Evolutionary conservation across 306 rosid species (phyloP).

Genomic region (Arachis stenosperma): DNA sequence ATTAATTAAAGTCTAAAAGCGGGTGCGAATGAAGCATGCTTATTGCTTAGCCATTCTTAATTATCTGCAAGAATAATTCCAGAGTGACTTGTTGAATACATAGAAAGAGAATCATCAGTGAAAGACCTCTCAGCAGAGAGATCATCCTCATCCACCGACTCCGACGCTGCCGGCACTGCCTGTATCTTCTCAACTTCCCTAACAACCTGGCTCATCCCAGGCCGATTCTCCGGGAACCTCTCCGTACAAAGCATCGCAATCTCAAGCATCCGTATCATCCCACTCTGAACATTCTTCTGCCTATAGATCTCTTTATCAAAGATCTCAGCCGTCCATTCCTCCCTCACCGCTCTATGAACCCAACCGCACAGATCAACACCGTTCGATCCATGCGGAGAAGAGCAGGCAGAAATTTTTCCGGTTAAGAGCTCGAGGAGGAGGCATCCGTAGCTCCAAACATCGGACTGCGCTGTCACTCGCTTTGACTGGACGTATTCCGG

Average conservation of each 20-base stretch:
- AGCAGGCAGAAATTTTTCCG: constrained; percentile 53
- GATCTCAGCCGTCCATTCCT: constrained; percentile 94
- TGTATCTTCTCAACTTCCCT: constrained; percentile 61
- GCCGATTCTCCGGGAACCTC: constrained; percentile 65
- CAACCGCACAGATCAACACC: constrained; percentile 67
- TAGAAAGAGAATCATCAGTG: constrained; percentile 57
- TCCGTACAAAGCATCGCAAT: constrained; percentile 71
- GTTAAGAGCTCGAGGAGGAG: constrained; percentile 74
- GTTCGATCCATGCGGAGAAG: constrained; percentile 59
- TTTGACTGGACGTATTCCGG: constrained; percentile 57
- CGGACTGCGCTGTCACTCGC: constrained; percentile 63
- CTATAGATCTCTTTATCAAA: constrained; percentile 61
- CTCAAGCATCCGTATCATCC: constrained; percentile 72
- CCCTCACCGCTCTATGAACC: constrained; percentile 78
- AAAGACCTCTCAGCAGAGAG: constrained; percentile 54
- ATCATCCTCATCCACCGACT: constrained; percentile 55
- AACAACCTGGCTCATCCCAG: constrained; percentile 66
- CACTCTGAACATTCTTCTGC: constrained; percentile 53
- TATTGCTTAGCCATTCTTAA: too few relatives aligned
- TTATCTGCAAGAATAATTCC: constrained; percentile 24
- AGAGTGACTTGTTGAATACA: constrained; percentile 42
- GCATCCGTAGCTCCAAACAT: constrained; percentile 87
- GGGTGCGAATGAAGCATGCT: too few relatives aligned
- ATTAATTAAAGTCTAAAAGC: too few relatives aligned
- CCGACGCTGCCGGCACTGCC: constrained; percentile 20